These are phyloP conservation scores for Sphaerulina populicola DNA, from an alignment of 2,329 filamentous ascomycete species.

Conservation along the genomic window DNA sequence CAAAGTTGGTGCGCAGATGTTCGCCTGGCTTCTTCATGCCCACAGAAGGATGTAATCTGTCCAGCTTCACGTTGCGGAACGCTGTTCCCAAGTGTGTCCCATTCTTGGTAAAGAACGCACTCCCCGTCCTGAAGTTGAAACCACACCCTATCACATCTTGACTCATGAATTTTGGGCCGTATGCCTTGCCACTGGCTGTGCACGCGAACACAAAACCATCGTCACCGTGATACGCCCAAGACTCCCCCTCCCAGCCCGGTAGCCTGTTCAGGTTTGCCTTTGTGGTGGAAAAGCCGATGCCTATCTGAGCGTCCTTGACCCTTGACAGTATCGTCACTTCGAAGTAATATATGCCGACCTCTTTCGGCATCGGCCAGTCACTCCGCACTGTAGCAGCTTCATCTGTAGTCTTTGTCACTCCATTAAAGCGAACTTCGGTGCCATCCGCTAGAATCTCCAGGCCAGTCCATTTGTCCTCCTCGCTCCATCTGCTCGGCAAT, in stretches of 20 bases:
- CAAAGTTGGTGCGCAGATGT: constrained; percentile 54
- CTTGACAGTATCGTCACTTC: constrained; percentile 62
- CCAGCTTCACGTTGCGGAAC: constrained; percentile 55
- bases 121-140: constrained; percentile 54
- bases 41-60: constrained; percentile 58
- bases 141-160: constrained; percentile 57
- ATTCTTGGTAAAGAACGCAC: constrained; percentile 59
- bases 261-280: constrained; percentile 54
- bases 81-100: constrained; percentile 54
- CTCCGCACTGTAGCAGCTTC: constrained; percentile 78
- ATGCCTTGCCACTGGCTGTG: constrained; percentile 48
- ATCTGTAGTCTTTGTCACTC: constrained; percentile 51
- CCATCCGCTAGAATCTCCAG: constrained; percentile 70
- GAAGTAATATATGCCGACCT: constrained; percentile 92
- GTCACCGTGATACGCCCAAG: constrained; percentile 60
- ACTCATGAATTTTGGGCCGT: constrained; percentile 52
- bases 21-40: constrained; percentile 59
- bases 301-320: constrained; percentile 53
- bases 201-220: constrained; percentile 57
- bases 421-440: constrained; percentile 58
- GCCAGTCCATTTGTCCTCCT: constrained; percentile 61
- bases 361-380: constrained; percentile 75
- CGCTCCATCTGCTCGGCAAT: constrained; percentile 76
- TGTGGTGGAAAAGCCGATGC: constrained; percentile 53
- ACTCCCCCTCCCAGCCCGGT: constrained; percentile 58